Evolutionary conservation across 306 rosid species (phyloP), one percentile per base, ranked within the genome.

Genomic region (Vigna mungo): DNA sequence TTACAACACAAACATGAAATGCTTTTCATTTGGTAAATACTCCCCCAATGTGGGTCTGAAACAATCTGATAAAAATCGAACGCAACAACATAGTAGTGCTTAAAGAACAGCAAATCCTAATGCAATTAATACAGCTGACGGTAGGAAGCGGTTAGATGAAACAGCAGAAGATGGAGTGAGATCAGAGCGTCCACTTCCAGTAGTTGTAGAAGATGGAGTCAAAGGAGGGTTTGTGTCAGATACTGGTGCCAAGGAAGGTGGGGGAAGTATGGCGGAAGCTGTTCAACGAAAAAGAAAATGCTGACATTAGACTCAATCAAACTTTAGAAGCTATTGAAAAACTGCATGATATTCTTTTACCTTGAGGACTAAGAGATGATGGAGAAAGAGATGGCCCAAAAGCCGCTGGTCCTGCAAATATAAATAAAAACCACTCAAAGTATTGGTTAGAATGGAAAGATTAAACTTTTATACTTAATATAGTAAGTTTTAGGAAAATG

Each of bases 131-230:
- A 83, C 68, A 78, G 75, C 47, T 51, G 83, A 81, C 37, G 88
- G 69, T 7, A 93, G 81, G 73, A 88, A 46, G 32, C 59, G 41
- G 76, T 74, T 56, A 20, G 93, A 86, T 6, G 79, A 78, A 25
- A 54, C 6, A 68, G 96, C 92, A 25, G 90, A 81, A 2, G 99
- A 91, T 7, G 98, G 98, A 49, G 84, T 88, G 49, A 91, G 80
- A 79, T 71, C 79, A 4, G 96, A 72, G 30, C 96, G 96, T 69
- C 92, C 90, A 51, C 91, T 86, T 39, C 90, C 90, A 0, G 86
- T 49, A 15, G 87, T 80, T 71, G 82, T 65, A 6, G 94, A 46
- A 23, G 91, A 37, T 48, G 96, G 79, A 48, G 84, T 78, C 32
- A 25, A 39, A 32, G 39, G 66, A 56, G 76, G 66, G 49, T 75